Evolutionary conservation across 2,329 filamentous ascomycete genomes (phyloP).

Genomic region (Bipolaris oryzae): DNA sequence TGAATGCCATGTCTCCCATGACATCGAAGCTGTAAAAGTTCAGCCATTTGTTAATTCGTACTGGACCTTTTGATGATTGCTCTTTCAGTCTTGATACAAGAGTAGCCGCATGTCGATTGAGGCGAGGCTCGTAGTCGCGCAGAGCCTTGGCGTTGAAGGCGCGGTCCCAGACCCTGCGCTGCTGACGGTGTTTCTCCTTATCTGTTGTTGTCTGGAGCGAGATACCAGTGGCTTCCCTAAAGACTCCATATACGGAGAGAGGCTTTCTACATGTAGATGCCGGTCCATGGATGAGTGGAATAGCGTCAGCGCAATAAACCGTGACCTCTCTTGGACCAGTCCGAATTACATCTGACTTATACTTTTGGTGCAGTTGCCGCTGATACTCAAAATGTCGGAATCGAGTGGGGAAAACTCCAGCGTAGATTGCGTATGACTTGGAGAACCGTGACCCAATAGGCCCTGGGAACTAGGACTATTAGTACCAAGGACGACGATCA

Average conservation of each 20-base stretch:
- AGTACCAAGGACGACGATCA: background rate
- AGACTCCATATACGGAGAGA: slow-evolving; percentile 29
- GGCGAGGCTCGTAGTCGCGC: slow-evolving; percentile 44
- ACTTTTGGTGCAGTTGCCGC: slow-evolving; percentile 34
- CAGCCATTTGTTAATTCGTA: slow-evolving; percentile 42
- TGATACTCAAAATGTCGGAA: slow-evolving; percentile 35
- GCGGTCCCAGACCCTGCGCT: slow-evolving; percentile 43
- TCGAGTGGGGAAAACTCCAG: slow-evolving; percentile 24
- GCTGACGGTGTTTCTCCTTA: slow-evolving; percentile 36
- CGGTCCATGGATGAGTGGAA: slow-evolving; percentile 38
- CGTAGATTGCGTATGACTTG: slow-evolving; percentile 48
- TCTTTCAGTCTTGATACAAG: slow-evolving; percentile 36
- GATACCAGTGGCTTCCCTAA: slow-evolving; percentile 22
- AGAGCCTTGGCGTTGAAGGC: slow-evolving; percentile 44
- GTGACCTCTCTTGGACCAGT: slow-evolving; percentile 45
- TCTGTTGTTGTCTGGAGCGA: slow-evolving; percentile 40
- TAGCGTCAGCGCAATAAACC: slow-evolving; percentile 35
- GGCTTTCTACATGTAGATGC: slow-evolving; percentile 40
- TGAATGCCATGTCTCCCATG: slow-evolving; percentile 56
- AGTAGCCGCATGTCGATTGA: slow-evolving; percentile 37
- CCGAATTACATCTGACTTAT: slow-evolving; percentile 41
- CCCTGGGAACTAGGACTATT: slow-evolving; percentile 41
- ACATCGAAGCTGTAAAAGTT: slow-evolving; percentile 57
- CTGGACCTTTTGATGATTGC: slow-evolving; percentile 17
- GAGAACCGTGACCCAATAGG: slow-evolving; percentile 46